phyloP scores from a whole-genome alignment of 169 alveolate species.

The Eimeria tenella region DNA sequence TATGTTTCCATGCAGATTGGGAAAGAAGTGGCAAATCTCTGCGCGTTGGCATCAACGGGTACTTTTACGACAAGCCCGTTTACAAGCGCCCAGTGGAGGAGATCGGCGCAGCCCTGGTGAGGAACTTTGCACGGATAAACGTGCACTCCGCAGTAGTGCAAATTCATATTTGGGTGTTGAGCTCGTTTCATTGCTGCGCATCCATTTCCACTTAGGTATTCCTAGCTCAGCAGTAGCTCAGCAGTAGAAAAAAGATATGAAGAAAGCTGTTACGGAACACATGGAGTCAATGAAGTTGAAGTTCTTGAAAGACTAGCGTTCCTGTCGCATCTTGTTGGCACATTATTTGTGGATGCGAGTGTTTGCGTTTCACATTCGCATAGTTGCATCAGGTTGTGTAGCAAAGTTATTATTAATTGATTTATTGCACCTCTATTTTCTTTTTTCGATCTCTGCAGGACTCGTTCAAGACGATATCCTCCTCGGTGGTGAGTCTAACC shows the following conservation, averaged over 20 bases:
- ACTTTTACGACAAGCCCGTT: constrained; percentile 47
- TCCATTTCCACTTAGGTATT: not conserved
- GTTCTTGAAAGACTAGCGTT: no score
- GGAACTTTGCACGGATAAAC: not conserved
- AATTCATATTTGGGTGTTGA: not conserved
- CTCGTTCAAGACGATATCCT: constrained; percentile 11
- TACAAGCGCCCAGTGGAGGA: constrained; percentile 44
- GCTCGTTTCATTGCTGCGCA: not conserved
- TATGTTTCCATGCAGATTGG: constrained; percentile 18
- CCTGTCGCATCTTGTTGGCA: no score
- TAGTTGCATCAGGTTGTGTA: no score
- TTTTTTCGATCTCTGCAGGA: not conserved
- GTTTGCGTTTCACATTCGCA: no score
- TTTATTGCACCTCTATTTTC: not conserved
- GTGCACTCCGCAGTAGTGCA: no score
- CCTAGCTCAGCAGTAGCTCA: no score
- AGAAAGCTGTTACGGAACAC: no score
- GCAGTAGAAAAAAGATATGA: no score
- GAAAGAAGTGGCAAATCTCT: constrained; percentile 3
- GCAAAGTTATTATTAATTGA: not conserved
- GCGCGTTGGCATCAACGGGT: constrained; percentile 2
- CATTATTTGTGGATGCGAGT: no score
- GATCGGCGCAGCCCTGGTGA: not conserved
- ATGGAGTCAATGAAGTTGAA: no score
- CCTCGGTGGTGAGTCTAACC: not conserved